Conservation (phyloP, 106 monocot species). For the Allium fistulosum region DNA sequence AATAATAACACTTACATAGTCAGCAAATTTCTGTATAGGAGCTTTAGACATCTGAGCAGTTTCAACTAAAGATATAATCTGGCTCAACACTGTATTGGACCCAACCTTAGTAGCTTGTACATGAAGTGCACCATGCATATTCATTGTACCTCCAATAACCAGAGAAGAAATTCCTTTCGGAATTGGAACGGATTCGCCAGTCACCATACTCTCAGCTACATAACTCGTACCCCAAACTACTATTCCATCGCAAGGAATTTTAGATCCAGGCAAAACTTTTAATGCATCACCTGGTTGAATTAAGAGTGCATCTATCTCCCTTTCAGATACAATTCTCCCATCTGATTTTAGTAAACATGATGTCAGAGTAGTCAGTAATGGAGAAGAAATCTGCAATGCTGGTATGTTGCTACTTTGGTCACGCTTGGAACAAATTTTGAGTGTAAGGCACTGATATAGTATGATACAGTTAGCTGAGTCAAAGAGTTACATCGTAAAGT, state of each 20-base stretch:
- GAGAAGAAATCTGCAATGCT: too few relatives aligned
- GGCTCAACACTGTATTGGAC: conserved; percentile 70
- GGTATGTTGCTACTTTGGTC: too few relatives aligned
- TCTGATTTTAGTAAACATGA: conserved; percentile 23
- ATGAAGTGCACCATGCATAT: conserved; percentile 82
- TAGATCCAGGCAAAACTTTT: conserved; percentile 90
- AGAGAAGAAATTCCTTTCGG: conserved; percentile 55
- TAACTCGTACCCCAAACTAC: conserved; percentile 89
- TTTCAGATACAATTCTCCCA: conserved; percentile 49
- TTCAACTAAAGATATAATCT: conserved; percentile 93
- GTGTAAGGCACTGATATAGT: too few relatives aligned
- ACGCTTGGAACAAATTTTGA: too few relatives aligned
- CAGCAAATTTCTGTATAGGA: conserved; percentile 96
- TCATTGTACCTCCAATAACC: conserved; percentile 93
- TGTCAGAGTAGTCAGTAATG: too few relatives aligned
- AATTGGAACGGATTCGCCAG: conserved; percentile 79
- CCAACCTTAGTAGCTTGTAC: conserved; percentile 80
- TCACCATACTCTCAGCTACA: conserved; percentile 95
- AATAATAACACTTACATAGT: conserved; percentile 55
- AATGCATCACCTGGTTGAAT: conserved; percentile 81
- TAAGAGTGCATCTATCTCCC: conserved; percentile 85
- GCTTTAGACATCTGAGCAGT: conserved; percentile 99
- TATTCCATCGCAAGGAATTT: conserved; percentile 75
- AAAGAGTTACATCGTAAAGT: too few relatives aligned
- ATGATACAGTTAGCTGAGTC: too few relatives aligned